A percentile compares a stretch with the other conserved stretches of the same genome.
These are phyloP conservation scores for Fusarium cicatricum DNA, from an alignment of 2,329 filamentous ascomycete species.

Conservation along the genomic window DNA sequence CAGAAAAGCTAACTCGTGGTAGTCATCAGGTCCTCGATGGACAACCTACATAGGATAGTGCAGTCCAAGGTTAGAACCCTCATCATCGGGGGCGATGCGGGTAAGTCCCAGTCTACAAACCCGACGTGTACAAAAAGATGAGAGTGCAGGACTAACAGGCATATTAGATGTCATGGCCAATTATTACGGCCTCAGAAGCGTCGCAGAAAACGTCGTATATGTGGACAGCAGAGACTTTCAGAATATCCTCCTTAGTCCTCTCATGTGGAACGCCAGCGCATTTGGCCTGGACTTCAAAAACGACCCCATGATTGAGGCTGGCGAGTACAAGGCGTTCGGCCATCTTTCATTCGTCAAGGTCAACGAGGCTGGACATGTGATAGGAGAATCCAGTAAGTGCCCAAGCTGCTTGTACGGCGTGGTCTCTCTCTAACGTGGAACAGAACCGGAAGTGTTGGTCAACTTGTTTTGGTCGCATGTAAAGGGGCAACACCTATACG, in stretches of 20 bases:
- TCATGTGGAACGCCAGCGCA: background rate
- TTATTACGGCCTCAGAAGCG: background rate
- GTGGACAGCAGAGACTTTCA: background rate
- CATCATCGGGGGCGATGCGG: constrained; percentile 8
- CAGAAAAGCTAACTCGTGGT: background rate
- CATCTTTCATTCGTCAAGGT: background rate
- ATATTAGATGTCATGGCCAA: constrained; percentile 6
- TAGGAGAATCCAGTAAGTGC: background rate
- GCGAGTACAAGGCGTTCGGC: background rate
- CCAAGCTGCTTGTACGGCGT: background rate
- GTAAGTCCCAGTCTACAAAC: background rate
- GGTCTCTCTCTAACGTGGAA: background rate
- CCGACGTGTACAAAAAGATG: no score
- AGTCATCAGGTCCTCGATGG: constrained; percentile 10
- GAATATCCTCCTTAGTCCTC: no score
- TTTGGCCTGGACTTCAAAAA: background rate
- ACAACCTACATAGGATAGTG: background rate
- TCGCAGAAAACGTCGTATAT: background rate
- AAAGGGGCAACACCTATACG: background rate
- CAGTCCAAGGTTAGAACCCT: background rate
- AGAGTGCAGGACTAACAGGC: background rate
- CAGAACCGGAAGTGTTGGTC: background rate
- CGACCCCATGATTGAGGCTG: background rate
- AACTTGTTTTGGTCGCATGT: background rate
- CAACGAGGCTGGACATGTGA: background rate